phyloP scores from a whole-genome alignment of 257 asterid species.

The Capsicum baccatum region DNA sequence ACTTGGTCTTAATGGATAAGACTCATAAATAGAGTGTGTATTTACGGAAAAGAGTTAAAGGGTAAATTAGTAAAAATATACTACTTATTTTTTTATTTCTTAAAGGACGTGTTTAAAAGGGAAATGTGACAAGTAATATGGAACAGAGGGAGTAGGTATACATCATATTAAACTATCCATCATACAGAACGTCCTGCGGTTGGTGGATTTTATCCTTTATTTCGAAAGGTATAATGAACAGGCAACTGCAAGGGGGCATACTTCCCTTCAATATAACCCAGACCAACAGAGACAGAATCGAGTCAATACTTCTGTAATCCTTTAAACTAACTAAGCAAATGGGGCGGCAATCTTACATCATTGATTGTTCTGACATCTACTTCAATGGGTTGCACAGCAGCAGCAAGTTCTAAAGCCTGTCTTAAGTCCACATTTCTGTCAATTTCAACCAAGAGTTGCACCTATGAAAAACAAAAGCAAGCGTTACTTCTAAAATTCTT shows the following conservation, averaged over 20 bases:
- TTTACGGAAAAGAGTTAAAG: neutral
- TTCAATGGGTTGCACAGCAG: slow-evolving; percentile 81
- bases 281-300: slow-evolving; percentile 24
- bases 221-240: neutral
- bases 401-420: slow-evolving; percentile 82
- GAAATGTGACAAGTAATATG: neutral
- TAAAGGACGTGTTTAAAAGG: neutral
- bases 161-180: neutral
- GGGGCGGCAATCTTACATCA: slow-evolving; percentile 54
- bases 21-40: neutral
- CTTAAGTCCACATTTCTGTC: slow-evolving; percentile 74
- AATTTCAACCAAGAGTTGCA: slow-evolving; percentile 83
- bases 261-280: neutral
- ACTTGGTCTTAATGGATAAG: neutral
- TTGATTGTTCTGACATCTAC: slow-evolving; percentile 66
- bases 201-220: neutral
- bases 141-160: slow-evolving; percentile 43
- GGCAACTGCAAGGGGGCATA: neutral
- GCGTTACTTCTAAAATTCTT: slow-evolving; percentile 29
- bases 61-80: neutral
- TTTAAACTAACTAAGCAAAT: slow-evolving; percentile 24
- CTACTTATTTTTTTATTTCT: neutral
- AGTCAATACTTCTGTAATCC: slow-evolving; percentile 13
- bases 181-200: neutral
- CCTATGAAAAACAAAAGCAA: slow-evolving; percentile 54